Evolutionary conservation across 2,329 filamentous ascomycete species (phyloP).

Genomic region (Ophiostoma quercus): DNA sequence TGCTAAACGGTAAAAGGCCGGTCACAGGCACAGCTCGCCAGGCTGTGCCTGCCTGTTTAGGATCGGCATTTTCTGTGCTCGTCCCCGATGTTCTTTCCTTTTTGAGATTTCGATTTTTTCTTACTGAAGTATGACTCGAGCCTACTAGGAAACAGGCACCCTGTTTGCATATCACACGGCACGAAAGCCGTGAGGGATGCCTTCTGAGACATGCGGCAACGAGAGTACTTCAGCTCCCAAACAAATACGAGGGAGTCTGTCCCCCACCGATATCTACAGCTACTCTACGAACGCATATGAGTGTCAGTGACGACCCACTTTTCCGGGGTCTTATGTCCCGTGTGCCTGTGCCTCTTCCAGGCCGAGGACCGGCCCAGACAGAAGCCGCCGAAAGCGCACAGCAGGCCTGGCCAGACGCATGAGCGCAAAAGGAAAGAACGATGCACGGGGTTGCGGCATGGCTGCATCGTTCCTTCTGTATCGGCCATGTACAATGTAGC

Average conservation of each 20-base stretch:
- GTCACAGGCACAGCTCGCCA: constrained; percentile 1
- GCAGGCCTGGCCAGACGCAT: not conserved
- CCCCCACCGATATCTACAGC: not conserved
- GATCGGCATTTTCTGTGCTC: not conserved
- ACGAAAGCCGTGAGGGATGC: not conserved
- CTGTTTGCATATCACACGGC: not conserved
- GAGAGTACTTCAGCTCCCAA: not conserved
- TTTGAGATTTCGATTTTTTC: not conserved
- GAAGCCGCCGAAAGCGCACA: not conserved
- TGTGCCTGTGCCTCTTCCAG: not conserved
- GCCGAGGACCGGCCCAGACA: constrained; percentile 3
- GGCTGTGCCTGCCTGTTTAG: constrained; percentile 1
- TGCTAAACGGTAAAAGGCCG: not conserved
- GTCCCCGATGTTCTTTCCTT: not conserved
- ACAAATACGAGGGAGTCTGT: not conserved
- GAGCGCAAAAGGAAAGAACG: not conserved
- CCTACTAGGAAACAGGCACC: not conserved
- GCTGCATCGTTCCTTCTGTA: constrained; percentile 11
- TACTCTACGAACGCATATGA: not conserved
- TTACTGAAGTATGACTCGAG: not conserved
- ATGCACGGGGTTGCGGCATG: not conserved
- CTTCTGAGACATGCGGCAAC: not conserved
- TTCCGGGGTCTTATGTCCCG: not conserved
- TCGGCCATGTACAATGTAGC: not conserved
- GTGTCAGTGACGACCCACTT: not conserved